Evolutionary conservation across 2,329 filamentous ascomycete species (phyloP).

Genomic region (Metarhizium album): DNA sequence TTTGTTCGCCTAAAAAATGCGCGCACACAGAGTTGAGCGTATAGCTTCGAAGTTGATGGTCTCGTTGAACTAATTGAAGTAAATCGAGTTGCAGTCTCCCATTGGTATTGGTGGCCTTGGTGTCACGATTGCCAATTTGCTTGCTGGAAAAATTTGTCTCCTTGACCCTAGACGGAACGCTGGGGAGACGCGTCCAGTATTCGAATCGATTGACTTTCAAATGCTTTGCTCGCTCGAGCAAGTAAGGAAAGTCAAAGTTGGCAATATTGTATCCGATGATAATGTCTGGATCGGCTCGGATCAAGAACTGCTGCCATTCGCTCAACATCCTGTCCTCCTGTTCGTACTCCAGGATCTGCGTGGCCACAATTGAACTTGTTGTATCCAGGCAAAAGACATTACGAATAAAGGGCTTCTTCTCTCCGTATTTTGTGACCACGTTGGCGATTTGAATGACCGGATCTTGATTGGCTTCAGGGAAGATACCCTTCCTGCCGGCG

Average conservation of each 20-base stretch:
- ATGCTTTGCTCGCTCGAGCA: slow-evolving; percentile 77
- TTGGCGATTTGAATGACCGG: slow-evolving; percentile 98
- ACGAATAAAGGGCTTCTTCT: slow-evolving; percentile 87
- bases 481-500: slow-evolving; percentile 92
- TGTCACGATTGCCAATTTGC: slow-evolving; percentile 94
- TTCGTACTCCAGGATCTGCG: slow-evolving; percentile 75
- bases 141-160: slow-evolving; percentile 90
- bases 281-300: slow-evolving; percentile 87
- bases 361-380: slow-evolving; percentile 89
- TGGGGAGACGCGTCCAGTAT: slow-evolving; percentile 74
- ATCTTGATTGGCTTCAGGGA: slow-evolving; percentile 83
- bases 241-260: slow-evolving; percentile 97
- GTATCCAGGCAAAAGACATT: slow-evolving; percentile 95
- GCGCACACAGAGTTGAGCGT: slow-evolving; percentile 94
- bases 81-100: slow-evolving; percentile 88
- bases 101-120: slow-evolving; percentile 88
- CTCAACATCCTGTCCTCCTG: slow-evolving; percentile 83
- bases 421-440: slow-evolving; percentile 87
- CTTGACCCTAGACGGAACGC: slow-evolving; percentile 58
- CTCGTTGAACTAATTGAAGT: slow-evolving; percentile 87
- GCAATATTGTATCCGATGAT: slow-evolving; percentile 98
- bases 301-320: slow-evolving; percentile 81
- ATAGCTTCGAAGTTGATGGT: slow-evolving; percentile 92
- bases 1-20: slow-evolving; percentile 92
- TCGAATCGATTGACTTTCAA: slow-evolving; percentile 73